Percentiles rank a stretch among this genome's conserved stretches.
These are phyloP conservation scores for Starmerella bombi DNA, from an alignment of 805 yeast genomes.

Conservation along the genomic window DNA sequence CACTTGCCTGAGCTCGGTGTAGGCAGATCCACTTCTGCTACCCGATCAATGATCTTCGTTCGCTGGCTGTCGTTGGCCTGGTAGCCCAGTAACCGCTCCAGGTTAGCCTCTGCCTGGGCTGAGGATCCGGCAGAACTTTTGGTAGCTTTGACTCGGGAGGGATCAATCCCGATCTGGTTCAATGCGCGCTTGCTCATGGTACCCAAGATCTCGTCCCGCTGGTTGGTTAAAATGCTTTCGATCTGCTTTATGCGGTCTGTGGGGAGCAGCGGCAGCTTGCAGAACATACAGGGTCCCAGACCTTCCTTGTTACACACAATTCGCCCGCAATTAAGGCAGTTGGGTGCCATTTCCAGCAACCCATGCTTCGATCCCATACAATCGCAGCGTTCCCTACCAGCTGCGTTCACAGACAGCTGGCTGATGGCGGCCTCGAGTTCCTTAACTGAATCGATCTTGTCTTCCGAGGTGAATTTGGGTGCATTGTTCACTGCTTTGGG, in stretches of 20 bases:
- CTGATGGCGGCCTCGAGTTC: constrained; percentile 54
- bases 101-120: constrained; percentile 53
- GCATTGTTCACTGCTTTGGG: neutral
- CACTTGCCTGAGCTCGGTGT: constrained; percentile 48
- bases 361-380: constrained; percentile 88
- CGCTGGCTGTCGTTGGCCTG: constrained; percentile 83
- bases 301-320: constrained; percentile 87
- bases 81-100: constrained; percentile 61
- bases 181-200: constrained; percentile 29
- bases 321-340: constrained; percentile 88
- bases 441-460: constrained; percentile 42
- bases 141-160: constrained; percentile 19
- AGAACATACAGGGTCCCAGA: constrained; percentile 73
- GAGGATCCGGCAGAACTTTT: constrained; percentile 25
- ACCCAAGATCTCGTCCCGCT: constrained; percentile 32
- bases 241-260: constrained; percentile 46
- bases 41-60: constrained; percentile 84
- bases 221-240: constrained; percentile 44
- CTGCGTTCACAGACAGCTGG: constrained; percentile 35
- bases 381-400: constrained; percentile 40
- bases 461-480: constrained; percentile 16
- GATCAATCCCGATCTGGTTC: constrained; percentile 28
- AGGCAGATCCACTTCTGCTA: constrained; percentile 70
- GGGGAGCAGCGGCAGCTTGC: constrained; percentile 56
- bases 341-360: constrained; percentile 77